Base-by-base conservation (phyloP, 179 eudicot species). In the Nepenthes alata region DNA sequence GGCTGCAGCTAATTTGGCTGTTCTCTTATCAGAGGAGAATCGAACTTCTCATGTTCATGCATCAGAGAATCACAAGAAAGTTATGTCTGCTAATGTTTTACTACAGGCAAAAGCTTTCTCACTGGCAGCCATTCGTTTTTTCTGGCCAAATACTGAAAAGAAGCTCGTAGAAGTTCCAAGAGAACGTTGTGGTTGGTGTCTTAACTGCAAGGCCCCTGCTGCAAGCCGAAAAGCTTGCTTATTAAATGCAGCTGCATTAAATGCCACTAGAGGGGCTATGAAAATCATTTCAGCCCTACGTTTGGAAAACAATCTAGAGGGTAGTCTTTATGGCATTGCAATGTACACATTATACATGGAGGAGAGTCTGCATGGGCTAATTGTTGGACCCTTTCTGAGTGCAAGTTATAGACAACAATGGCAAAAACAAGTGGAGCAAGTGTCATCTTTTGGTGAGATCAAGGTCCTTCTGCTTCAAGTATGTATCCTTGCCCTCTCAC, bases 101-200 rank as follows among this genome's bases (percentile, higher is more conserved):
- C 68, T 89, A 67, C 98, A 91, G 75, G 67, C 67, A 59, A 91
- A 89, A 85, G 96, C 95, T 25, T 91, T 91, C 66, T 72, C 96
- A 11, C 77, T 83, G 38, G 89, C 83, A 58, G 76, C 96, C 35
- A 63, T 66, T 56, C 95, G 95, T 48, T 91, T 91, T 73, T 83
- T 86, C 77, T 91, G 98, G 98, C 98, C 98, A 11, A 78, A 79
- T 78, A 65, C 80, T 34, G 93, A 86, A 67, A 91, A 85, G 78
- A 89, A 89, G 74, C 80, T 89, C 37, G 60, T 83, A 49, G 98
- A 91, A 72, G 85, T 86, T 51, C 96, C 98, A 39, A 86, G 98
- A 72, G 98, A 91, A 78, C 86, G 96, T 64, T 91, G 98, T 76
- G 81, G 93, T 70, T 91, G 98, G 98, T 91, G 98, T 79, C 73